Percentiles rank a stretch among this genome's conserved stretches.
Evolutionary conservation across 768 basidiomycete species (phyloP).

Genomic region (Exidia glandulosa): DNA sequence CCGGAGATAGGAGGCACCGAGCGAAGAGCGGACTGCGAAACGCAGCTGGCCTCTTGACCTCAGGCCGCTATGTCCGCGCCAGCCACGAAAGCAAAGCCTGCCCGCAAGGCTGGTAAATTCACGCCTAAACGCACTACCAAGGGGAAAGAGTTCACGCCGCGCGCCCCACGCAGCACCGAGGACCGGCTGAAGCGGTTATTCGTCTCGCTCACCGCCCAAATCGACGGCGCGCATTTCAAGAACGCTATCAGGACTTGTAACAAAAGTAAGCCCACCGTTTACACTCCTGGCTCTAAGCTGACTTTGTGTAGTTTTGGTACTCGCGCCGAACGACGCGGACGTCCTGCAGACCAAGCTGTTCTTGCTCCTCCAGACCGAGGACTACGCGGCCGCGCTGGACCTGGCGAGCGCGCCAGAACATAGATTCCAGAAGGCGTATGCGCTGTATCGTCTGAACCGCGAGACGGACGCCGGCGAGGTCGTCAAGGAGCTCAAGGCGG

Average conservation of each 20-base stretch:
- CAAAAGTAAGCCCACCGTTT: slow-evolving; percentile 48
- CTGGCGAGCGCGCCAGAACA: slow-evolving; percentile 35
- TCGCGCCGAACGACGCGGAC: slow-evolving; percentile 57
- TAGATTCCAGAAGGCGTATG: slow-evolving; percentile 68
- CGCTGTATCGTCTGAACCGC: slow-evolving; percentile 72
- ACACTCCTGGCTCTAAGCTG: slow-evolving; percentile 12
- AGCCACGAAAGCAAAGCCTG: neutral
- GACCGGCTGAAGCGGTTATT: slow-evolving; percentile 49
- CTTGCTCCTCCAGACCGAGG: slow-evolving; percentile 77
- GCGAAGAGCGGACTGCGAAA: too few species aligned
- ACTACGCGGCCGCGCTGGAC: slow-evolving; percentile 56
- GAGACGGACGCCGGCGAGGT: slow-evolving; percentile 55
- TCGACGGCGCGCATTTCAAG: slow-evolving; percentile 77
- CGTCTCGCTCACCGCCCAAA: slow-evolving; percentile 72
- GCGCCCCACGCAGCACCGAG: slow-evolving; percentile 16
- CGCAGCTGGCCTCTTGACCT: too few species aligned
- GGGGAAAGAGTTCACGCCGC: neutral
- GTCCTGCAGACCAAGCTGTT: slow-evolving; percentile 79
- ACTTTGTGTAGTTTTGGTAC: slow-evolving; percentile 47
- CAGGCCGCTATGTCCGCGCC: too few species aligned
- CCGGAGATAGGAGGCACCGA: too few species aligned
- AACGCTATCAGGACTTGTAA: slow-evolving; percentile 89
- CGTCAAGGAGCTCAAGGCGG: slow-evolving; percentile 35
- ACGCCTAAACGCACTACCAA: too few species aligned
- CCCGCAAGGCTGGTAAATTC: too few species aligned